phyloP scores from a whole-genome alignment of 2,329 filamentous ascomycete genomes.

The Microdochium nivale region DNA sequence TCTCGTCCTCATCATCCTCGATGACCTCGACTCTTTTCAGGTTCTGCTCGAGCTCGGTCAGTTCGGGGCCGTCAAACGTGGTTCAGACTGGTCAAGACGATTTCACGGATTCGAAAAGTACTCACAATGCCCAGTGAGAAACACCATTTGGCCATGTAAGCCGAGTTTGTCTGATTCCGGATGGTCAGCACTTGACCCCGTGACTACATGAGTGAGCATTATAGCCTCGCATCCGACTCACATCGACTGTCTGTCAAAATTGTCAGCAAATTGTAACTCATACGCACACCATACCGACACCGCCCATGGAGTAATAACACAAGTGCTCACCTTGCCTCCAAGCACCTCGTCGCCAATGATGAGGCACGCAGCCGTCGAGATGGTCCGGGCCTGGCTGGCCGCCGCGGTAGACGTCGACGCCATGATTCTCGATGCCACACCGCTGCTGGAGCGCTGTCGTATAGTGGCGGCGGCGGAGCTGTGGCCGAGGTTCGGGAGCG shows the following conservation, averaged over 20 bases:
- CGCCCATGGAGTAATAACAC: too few species aligned
- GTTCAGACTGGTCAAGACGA: not conserved
- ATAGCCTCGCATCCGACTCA: conserved; percentile 14
- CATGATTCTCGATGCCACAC: conserved; percentile 29
- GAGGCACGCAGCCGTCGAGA: conserved; percentile 83
- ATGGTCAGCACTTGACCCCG: conserved; percentile 4
- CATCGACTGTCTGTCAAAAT: conserved; percentile 19
- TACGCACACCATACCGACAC: conserved; percentile 3
- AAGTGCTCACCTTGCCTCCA: conserved; percentile 69
- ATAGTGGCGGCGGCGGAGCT: conserved; percentile 27
- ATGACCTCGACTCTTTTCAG: conserved; percentile 89
- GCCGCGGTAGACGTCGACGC: conserved; percentile 38
- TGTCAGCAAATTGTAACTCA: conserved; percentile 2
- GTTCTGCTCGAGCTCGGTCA: conserved; percentile 32
- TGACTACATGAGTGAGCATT: not conserved
- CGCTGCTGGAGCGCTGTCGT: conserved; percentile 3
- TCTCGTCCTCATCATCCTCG: conserved; percentile 83
- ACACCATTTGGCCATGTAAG: conserved; percentile 57
- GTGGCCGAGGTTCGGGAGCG: conserved; percentile 48
- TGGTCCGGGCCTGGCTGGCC: conserved; percentile 50
- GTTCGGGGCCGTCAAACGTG: not conserved
- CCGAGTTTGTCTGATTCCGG: conserved; percentile 49
- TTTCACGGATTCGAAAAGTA: not conserved
- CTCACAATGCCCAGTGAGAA: conserved; percentile 52
- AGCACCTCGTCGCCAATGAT: conserved; percentile 98